Conservation (phyloP, 2,329 filamentous ascomycete genomes). For the Venturia pyrina region DNA sequence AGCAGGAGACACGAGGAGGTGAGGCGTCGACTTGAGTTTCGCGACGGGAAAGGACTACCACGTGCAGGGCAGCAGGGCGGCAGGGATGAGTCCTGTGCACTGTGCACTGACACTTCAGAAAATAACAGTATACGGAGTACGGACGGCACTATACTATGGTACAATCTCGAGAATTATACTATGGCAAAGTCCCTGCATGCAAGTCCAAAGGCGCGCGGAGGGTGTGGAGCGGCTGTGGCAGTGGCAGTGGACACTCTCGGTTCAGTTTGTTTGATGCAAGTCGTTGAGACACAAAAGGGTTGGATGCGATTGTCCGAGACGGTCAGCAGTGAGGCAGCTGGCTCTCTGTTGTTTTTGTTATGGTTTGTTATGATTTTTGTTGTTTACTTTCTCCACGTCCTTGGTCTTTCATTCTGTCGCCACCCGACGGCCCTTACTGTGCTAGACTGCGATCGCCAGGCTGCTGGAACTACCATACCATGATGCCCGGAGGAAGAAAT, state of each 20-base stretch:
- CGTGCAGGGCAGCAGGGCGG: background rate
- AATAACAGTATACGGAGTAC: background rate
- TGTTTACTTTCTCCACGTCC: background rate
- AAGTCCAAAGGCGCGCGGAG: background rate
- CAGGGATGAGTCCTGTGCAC: no score
- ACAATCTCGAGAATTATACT: background rate
- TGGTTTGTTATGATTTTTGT: background rate
- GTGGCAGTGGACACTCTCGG: background rate
- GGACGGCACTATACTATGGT: no score
- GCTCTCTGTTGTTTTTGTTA: no score
- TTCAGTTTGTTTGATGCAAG: background rate
- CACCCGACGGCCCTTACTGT: no score
- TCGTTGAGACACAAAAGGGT: background rate
- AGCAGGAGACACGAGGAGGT: background rate
- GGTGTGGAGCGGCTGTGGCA: background rate
- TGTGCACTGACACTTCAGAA: background rate
- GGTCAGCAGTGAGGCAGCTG: no score
- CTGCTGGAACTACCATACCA: no score
- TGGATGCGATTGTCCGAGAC: no score
- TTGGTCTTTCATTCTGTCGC: no score
- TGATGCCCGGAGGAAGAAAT: no score
- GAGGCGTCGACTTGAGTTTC: background rate
- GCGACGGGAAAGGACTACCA: slow-evolving; percentile 4
- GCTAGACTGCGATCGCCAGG: no score
- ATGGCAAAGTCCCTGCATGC: slow-evolving; percentile 1